Evolutionary conservation across 2,329 filamentous ascomycete species (phyloP).

Genomic region (Bipolaris zeicola): DNA sequence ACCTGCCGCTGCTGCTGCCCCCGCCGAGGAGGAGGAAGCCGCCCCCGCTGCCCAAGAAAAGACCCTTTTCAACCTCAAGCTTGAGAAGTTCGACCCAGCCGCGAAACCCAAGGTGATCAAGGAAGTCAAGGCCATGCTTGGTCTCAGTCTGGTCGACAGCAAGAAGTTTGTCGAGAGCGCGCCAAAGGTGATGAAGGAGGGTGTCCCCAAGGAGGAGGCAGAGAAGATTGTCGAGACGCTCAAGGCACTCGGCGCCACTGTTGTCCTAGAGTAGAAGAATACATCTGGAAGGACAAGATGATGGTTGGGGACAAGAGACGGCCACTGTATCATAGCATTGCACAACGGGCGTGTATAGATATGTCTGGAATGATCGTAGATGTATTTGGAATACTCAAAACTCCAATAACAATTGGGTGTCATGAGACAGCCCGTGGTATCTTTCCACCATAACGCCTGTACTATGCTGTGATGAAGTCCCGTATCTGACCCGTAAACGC

Average conservation of each 20-base stretch:
- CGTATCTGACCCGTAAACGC: slow-evolving; percentile 4
- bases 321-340: slow-evolving; percentile 44
- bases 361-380: slow-evolving; percentile 39
- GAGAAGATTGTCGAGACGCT: slow-evolving; percentile 97
- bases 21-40: slow-evolving; percentile 79
- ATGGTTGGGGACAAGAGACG: slow-evolving; percentile 10
- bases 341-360: slow-evolving; percentile 47
- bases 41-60: slow-evolving; percentile 88
- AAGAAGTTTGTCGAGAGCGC: slow-evolving; percentile 99
- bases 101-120: slow-evolving; percentile 99
- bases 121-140: slow-evolving; percentile 96
- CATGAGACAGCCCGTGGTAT: slow-evolving; percentile 34
- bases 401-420: slow-evolving; percentile 25
- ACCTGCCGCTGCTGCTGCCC: slow-evolving; percentile 65
- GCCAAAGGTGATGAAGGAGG: slow-evolving; percentile 99
- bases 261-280: slow-evolving; percentile 78
- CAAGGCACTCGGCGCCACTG: slow-evolving; percentile 90
- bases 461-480: slow-evolving; percentile 20
- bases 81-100: slow-evolving; percentile 83
- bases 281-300: background rate
- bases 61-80: slow-evolving; percentile 96
- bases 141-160: slow-evolving; percentile 94
- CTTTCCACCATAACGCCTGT: slow-evolving; percentile 37
- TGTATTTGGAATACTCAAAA: slow-evolving; percentile 35
- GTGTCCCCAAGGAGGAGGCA: slow-evolving; percentile 96